Evolutionary conservation across 352 stramenopile genomes (phyloP).

Genomic region (Phytophthora brassicae): DNA sequence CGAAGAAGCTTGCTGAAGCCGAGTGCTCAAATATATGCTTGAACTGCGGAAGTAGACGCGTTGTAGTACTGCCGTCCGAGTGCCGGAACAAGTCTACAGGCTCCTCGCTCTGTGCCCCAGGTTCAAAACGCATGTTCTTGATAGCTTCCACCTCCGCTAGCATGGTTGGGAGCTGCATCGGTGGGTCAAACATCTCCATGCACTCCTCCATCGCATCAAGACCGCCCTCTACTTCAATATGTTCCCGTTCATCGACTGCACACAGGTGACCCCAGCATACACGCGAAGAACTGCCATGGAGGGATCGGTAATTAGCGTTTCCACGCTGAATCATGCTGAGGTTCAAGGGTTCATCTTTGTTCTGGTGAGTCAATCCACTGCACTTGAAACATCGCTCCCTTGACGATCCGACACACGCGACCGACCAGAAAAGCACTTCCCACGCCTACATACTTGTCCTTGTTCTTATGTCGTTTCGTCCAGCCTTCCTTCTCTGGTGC

Average conservation of each 20-base stretch:
- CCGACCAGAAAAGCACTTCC: constrained; percentile 2
- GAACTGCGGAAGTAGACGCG: constrained; percentile 8
- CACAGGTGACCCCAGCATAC: constrained; percentile 1
- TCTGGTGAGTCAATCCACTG: constrained; percentile 15
- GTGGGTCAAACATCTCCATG: background rate
- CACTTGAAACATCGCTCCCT: constrained; percentile 11
- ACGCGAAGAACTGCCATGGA: background rate
- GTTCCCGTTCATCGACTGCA: background rate
- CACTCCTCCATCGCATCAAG: constrained; percentile 11
- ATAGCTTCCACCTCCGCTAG: constrained; percentile 5
- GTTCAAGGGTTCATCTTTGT: background rate
- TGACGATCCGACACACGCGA: constrained; percentile 1
- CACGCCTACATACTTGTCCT: constrained; percentile 2
- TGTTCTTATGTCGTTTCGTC: constrained; percentile 1
- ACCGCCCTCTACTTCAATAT: background rate
- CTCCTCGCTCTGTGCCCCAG: background rate
- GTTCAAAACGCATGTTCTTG: constrained; percentile 6
- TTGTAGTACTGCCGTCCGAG: background rate
- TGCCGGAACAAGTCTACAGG: background rate
- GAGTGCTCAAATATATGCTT: constrained; percentile 35
- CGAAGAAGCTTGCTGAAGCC: constrained; percentile 28
- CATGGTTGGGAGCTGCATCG: constrained; percentile 2
- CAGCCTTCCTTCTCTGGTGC: constrained; percentile 12
- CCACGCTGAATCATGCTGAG: constrained; percentile 4
- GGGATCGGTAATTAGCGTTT: constrained; percentile 6